Conservation (phyloP, 1,284 basidiomycete species). For the Coniferiporia sulphurascens region DNA sequence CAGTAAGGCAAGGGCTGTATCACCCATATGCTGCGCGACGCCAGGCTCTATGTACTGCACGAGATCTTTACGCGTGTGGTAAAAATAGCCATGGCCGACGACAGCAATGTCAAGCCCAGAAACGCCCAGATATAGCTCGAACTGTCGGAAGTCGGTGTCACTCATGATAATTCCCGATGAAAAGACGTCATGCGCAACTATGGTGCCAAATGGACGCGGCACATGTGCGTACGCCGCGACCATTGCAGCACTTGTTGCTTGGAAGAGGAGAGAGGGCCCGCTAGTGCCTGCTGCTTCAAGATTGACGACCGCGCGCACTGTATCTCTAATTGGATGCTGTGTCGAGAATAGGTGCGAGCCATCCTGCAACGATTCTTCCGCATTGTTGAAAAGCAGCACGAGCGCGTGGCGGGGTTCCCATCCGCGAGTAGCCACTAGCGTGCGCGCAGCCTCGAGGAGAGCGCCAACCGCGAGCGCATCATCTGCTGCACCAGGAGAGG, state of each 20-base stretch:
- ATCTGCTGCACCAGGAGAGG: slow-evolving; percentile 83
- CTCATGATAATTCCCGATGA: slow-evolving; percentile 88
- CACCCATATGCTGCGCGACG: slow-evolving; percentile 87
- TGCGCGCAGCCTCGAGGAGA: slow-evolving; percentile 87
- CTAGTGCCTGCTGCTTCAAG: slow-evolving; percentile 91
- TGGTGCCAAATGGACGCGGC: slow-evolving; percentile 86
- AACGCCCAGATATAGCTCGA: slow-evolving; percentile 86
- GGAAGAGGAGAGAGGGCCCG: slow-evolving; percentile 90
- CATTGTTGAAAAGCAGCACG: slow-evolving; percentile 93
- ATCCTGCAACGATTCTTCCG: slow-evolving; percentile 92
- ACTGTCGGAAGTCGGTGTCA: slow-evolving; percentile 93
- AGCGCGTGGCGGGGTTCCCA: slow-evolving; percentile 79
- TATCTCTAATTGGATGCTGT: slow-evolving; percentile 70
- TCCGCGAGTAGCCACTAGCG: slow-evolving; percentile 68
- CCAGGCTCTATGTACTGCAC: slow-evolving; percentile 81
- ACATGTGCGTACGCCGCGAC: slow-evolving; percentile 86
- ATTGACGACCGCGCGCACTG: slow-evolving; percentile 85
- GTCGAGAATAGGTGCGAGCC: slow-evolving; percentile 92
- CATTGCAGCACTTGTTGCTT: slow-evolving; percentile 94
- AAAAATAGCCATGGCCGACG: slow-evolving; percentile 90
- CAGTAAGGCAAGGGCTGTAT: slow-evolving; percentile 84
- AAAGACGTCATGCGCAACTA: slow-evolving; percentile 93
- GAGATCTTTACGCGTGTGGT: slow-evolving; percentile 86
- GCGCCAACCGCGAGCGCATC: slow-evolving; percentile 86
- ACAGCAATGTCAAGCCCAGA: slow-evolving; percentile 91